These are phyloP conservation scores for Davidsoniella australis DNA, from an alignment of 2,329 filamentous ascomycete genomes.

Conservation along the genomic window DNA sequence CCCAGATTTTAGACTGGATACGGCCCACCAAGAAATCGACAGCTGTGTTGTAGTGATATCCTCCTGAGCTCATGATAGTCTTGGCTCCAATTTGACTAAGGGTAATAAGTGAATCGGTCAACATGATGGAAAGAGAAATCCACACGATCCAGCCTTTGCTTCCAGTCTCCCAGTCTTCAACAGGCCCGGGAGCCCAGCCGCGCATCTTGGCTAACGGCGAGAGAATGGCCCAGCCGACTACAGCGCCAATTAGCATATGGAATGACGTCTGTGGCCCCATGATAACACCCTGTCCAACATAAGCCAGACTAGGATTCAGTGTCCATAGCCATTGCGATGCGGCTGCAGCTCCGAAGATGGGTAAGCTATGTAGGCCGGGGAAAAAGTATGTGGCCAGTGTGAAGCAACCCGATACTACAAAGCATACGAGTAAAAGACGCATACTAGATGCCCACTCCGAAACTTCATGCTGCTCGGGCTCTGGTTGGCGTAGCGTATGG, in stretches of 20 bases:
- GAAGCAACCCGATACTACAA: conserved; percentile 42
- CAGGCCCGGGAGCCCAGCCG: conserved; percentile 78
- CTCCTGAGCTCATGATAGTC: conserved; percentile 26
- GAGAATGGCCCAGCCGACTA: conserved; percentile 78
- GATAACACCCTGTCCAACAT: conserved; percentile 93
- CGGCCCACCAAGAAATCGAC: conserved; percentile 7
- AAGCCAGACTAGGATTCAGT: conserved; percentile 89
- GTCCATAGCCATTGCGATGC: conserved; percentile 84
- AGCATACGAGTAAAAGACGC: conserved; percentile 37
- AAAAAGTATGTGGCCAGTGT: conserved; percentile 84
- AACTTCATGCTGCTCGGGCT: conserved; percentile 19
- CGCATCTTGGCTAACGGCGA: conserved; percentile 73
- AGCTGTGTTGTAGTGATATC: conserved; percentile 5
- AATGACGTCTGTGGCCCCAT: conserved; percentile 93
- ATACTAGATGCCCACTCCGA: conserved; percentile 30
- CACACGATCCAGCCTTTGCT: conserved; percentile 99
- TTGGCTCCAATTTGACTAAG: conserved; percentile 60
- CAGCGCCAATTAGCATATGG: conserved; percentile 83
- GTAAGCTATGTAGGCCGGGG: conserved; percentile 68
- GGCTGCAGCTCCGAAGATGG: conserved; percentile 60
- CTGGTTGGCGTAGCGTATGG: conserved; percentile 10
- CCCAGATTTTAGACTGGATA: conserved; percentile 11
- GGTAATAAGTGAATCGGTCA: conserved; percentile 80
- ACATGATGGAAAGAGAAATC: conserved; percentile 91
- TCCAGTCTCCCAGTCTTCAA: conserved; percentile 76